Conservation (phyloP, 306 rosid genomes). For the Prosopis cineraria region DNA sequence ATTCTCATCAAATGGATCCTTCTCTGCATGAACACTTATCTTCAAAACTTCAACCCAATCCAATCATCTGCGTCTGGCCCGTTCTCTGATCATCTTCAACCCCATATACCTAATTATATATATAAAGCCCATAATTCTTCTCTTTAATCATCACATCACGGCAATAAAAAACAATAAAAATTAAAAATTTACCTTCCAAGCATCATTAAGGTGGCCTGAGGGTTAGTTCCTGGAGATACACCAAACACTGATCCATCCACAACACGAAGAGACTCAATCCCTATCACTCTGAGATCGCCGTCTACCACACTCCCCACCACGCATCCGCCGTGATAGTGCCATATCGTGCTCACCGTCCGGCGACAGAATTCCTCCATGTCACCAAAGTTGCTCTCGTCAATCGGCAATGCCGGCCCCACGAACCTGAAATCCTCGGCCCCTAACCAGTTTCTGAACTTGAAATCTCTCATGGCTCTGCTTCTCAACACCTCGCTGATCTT, state of each 20-base stretch:
- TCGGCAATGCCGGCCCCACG: constrained; percentile 76
- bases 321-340: constrained; percentile 98
- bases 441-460: constrained; percentile 58
- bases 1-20: too few relatives aligned
- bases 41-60: background rate
- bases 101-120: background rate
- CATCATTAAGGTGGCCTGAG: constrained; percentile 94
- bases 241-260: constrained; percentile 85
- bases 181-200: constrained; percentile 61
- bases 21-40: background rate
- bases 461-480: constrained; percentile 65
- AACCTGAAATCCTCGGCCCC: constrained; percentile 68
- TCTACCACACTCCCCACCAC: constrained; percentile 85
- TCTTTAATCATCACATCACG: background rate
- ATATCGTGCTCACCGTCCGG: constrained; percentile 77
- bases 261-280: constrained; percentile 61
- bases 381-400: constrained; percentile 35
- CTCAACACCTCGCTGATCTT: constrained; percentile 58
- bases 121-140: background rate
- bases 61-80: background rate
- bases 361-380: constrained; percentile 77
- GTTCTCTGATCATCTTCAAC: background rate
- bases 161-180: too few relatives aligned
- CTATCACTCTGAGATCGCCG: constrained; percentile 50
- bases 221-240: constrained; percentile 87